Evolutionary conservation across 208 protist genomes (phyloP).

Genomic region (Leishmania tropica): DNA sequence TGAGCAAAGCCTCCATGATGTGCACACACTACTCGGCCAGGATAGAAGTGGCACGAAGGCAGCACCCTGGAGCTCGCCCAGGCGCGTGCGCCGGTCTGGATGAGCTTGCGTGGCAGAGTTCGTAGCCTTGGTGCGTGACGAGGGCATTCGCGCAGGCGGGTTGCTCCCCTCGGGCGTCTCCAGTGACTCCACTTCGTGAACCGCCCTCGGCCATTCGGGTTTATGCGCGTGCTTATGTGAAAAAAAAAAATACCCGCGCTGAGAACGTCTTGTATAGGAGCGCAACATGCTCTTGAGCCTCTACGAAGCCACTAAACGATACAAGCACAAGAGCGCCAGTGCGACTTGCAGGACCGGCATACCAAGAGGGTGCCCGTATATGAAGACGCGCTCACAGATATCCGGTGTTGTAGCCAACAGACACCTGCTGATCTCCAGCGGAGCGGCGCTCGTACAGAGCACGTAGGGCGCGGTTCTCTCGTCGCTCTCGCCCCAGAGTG

Average conservation of each 20-base stretch:
- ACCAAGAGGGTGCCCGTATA: background rate
- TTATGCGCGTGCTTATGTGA: background rate
- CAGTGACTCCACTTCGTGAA: background rate
- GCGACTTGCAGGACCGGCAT: background rate
- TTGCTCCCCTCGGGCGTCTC: background rate
- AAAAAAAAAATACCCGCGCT: background rate
- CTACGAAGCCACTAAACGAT: background rate
- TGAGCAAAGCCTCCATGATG: background rate
- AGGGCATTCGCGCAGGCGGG: background rate
- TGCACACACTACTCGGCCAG: background rate
- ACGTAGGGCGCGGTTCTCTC: slow-evolving; percentile 73
- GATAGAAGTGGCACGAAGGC: background rate
- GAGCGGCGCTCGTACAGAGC: slow-evolving; percentile 71
- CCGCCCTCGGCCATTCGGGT: background rate
- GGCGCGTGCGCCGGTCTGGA: background rate
- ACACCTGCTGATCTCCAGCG: slow-evolving; percentile 63
- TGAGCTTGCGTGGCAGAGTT: background rate
- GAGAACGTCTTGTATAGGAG: too few relatives aligned
- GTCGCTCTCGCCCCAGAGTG: slow-evolving; percentile 82
- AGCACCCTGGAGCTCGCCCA: background rate
- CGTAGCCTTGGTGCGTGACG: background rate
- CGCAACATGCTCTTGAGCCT: background rate
- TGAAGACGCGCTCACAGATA: slow-evolving; percentile 47
- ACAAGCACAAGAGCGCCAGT: background rate
- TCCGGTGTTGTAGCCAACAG: slow-evolving; percentile 86